Conservation (phyloP, 208 protist species). For the Leishmania gerbilli region DNA sequence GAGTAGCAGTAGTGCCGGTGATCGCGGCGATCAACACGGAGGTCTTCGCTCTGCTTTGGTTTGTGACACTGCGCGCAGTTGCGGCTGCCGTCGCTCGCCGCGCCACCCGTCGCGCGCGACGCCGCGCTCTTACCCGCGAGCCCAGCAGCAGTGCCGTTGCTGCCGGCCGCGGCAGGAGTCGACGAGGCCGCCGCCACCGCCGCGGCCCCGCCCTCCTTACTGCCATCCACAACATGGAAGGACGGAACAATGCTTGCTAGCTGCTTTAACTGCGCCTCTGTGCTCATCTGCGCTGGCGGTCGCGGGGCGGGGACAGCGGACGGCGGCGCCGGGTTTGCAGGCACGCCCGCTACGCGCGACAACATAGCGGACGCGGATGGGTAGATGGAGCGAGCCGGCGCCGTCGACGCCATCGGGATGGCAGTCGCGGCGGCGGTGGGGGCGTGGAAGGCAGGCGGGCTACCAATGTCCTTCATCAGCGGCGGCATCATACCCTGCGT, state of each 20-base stretch:
- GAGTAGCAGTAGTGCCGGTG: slow-evolving; percentile 69
- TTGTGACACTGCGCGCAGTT: slow-evolving; percentile 62
- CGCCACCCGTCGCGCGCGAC: slow-evolving; percentile 10
- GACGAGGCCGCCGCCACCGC: neutral
- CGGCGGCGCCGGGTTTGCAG: neutral
- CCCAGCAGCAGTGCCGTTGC: neutral
- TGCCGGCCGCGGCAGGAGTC: neutral
- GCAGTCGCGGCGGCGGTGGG: neutral
- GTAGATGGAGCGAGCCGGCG: slow-evolving; percentile 11
- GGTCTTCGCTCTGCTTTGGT: slow-evolving; percentile 59
- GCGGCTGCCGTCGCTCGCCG: neutral
- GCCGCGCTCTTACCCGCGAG: neutral
- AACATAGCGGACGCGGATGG: slow-evolving; percentile 28
- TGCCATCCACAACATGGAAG: slow-evolving; percentile 55
- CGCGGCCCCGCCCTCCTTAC: slow-evolving; percentile 5
- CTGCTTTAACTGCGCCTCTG: slow-evolving; percentile 38
- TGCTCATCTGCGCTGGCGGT: slow-evolving; percentile 14
- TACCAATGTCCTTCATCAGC: neutral
- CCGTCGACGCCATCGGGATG: neutral
- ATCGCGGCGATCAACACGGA: slow-evolving; percentile 61
- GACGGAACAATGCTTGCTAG: slow-evolving; percentile 72
- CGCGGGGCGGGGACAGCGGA: neutral
- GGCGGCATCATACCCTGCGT: neutral
- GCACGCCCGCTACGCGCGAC: neutral
- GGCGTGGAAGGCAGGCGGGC: neutral